These are phyloP conservation scores for Ophiorrhiza pumila DNA, from an alignment of 257 asterid genomes.

Conservation along the genomic window DNA sequence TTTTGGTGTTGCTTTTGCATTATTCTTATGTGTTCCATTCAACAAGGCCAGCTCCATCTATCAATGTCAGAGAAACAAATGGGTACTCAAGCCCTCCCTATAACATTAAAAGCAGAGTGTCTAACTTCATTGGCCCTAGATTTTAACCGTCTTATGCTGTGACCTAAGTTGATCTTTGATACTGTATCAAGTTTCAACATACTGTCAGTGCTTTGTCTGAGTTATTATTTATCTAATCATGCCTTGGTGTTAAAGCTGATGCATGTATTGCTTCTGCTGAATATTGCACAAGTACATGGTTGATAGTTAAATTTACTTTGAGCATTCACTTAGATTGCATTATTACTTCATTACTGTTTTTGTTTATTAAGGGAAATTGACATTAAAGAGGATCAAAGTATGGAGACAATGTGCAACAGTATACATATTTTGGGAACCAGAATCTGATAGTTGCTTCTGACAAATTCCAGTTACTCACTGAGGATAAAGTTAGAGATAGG, in stretches of 20 bases:
- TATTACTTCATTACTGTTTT: background rate
- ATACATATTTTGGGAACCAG: background rate
- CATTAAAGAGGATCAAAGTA: background rate
- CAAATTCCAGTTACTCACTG: slow-evolving; percentile 6
- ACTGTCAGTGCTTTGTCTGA: background rate
- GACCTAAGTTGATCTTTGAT: background rate
- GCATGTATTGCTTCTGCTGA: background rate
- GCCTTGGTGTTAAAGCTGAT: background rate
- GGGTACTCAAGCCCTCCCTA: background rate
- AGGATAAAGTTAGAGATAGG: slow-evolving; percentile 3
- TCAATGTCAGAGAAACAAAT: background rate
- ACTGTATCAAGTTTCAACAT: background rate
- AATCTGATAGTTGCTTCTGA: slow-evolving; percentile 4
- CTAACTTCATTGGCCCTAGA: background rate
- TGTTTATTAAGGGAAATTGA: background rate
- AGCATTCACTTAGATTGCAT: background rate
- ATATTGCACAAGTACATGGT: background rate
- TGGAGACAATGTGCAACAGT: background rate
- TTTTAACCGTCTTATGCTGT: background rate
- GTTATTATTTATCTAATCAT: background rate
- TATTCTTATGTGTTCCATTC: background rate
- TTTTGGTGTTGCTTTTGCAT: background rate
- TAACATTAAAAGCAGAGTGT: background rate
- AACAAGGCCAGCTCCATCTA: background rate
- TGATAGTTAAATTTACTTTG: background rate